Percentiles rank a stretch among this genome's conserved stretches.
These are phyloP conservation scores for Chlamydomonas schloesseri DNA, from an alignment of 139 green algal species.

Conservation along the genomic window DNA sequence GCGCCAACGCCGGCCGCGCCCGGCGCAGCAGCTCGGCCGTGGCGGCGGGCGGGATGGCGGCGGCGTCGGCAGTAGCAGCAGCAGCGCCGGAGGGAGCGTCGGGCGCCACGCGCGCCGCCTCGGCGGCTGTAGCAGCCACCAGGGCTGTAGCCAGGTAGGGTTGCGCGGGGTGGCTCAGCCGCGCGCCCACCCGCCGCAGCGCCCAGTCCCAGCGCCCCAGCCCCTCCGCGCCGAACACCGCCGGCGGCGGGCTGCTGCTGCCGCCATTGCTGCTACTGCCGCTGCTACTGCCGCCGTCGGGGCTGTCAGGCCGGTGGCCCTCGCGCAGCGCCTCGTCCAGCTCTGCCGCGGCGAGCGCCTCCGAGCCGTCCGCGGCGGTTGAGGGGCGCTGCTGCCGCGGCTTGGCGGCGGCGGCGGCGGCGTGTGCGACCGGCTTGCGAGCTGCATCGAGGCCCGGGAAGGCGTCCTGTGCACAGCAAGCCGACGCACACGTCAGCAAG, in stretches of 20 bases:
- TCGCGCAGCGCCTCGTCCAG: not conserved
- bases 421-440: no score
- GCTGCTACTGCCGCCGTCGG: no score
- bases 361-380: no score
- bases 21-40: no score
- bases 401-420: no score
- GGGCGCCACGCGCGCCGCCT: not conserved
- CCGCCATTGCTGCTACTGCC: not conserved
- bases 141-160: slow-evolving; percentile 22
- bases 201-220: slow-evolving; percentile 19
- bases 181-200: not conserved
- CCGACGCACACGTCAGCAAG: no score
- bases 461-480: not conserved
- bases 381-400: no score
- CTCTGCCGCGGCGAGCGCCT: no score
- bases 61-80: not conserved
- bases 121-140: not conserved
- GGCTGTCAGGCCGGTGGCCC: not conserved
- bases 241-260: no score
- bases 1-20: not conserved
- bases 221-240: not conserved
- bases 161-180: not conserved
- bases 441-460: not conserved
- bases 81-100: no score
- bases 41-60: not conserved